Conservation (phyloP, 1,284 basidiomycete genomes). For the Austroboletus olivaceoglutinosus region DNA sequence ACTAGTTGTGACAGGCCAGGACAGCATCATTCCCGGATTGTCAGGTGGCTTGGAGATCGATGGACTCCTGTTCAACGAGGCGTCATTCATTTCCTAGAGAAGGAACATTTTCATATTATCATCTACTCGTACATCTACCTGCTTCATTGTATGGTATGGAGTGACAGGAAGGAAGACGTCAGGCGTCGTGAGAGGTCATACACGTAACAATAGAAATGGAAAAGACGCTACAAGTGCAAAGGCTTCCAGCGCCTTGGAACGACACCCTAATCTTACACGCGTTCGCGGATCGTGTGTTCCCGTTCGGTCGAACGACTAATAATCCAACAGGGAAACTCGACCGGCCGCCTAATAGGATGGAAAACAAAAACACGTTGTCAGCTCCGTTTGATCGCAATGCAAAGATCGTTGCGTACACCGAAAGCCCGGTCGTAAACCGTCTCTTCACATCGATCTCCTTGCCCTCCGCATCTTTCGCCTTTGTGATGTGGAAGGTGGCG, state of each 20-base stretch:
- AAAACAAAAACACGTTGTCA: constrained; percentile 6
- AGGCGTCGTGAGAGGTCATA: too few relatives aligned
- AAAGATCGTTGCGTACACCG: too few relatives aligned
- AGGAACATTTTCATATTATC: not conserved
- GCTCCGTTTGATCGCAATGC: too few relatives aligned
- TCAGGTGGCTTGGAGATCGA: constrained; percentile 55
- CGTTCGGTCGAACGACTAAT: too few relatives aligned
- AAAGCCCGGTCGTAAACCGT: too few relatives aligned
- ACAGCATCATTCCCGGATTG: constrained; percentile 44
- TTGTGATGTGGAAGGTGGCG: constrained; percentile 41
- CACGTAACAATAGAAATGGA: too few relatives aligned
- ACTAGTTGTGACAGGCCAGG: constrained; percentile 66
- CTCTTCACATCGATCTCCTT: too few relatives aligned
- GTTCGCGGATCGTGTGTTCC: constrained; percentile 12
- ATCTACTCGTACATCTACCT: constrained; percentile 14
- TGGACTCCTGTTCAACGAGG: constrained; percentile 83
- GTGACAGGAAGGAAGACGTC: too few relatives aligned
- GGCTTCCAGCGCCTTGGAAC: too few relatives aligned
- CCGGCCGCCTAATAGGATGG: constrained; percentile 14
- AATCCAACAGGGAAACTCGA: constrained; percentile 25
- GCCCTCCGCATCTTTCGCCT: too few relatives aligned
- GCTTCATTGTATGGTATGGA: constrained; percentile 6
- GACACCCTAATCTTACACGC: not conserved
- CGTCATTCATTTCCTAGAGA: constrained; percentile 80
- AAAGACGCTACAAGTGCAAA: too few relatives aligned